phyloP scores from a whole-genome alignment of 2,329 filamentous ascomycete genomes.

The Aspergillus novofumigatus region DNA sequence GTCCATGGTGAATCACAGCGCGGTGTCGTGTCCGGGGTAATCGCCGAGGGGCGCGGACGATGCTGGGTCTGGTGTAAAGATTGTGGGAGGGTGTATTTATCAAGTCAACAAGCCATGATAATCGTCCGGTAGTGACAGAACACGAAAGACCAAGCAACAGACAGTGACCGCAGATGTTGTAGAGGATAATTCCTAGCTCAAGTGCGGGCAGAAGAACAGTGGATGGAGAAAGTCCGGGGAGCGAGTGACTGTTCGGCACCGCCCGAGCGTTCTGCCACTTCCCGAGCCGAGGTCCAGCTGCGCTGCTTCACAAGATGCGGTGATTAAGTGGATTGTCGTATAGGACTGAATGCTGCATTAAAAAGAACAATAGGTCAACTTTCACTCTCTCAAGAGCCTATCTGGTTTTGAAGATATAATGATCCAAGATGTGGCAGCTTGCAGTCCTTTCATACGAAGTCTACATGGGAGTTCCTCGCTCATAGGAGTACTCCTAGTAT shows the following conservation, averaged over 20 bases:
- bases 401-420: background rate
- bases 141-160: background rate
- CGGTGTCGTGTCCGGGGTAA: background rate
- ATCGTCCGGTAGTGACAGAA: background rate
- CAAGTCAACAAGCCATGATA: constrained; percentile 5
- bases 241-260: constrained; percentile 25
- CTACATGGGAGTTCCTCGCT: background rate
- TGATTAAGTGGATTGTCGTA: background rate
- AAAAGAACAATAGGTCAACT: background rate
- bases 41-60: constrained; percentile 7
- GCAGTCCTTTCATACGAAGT: background rate
- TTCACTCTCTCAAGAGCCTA: background rate
- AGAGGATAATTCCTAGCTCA: background rate
- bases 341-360: background rate
- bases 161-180: constrained; percentile 1
- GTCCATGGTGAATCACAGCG: constrained; percentile 36
- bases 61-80: constrained; percentile 1
- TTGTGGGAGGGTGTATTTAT: background rate
- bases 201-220: constrained; percentile 7
- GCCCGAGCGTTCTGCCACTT: constrained; percentile 29
- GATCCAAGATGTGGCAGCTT: background rate
- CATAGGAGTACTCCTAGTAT: too few species aligned
- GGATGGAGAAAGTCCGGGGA: constrained; percentile 30
- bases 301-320: constrained; percentile 8
- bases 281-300: constrained; percentile 34